Evolutionary conservation across 768 basidiomycete species (phyloP), one percentile per base, ranked within the genome.

Genomic region (Tricholoma bakamatsutake): DNA sequence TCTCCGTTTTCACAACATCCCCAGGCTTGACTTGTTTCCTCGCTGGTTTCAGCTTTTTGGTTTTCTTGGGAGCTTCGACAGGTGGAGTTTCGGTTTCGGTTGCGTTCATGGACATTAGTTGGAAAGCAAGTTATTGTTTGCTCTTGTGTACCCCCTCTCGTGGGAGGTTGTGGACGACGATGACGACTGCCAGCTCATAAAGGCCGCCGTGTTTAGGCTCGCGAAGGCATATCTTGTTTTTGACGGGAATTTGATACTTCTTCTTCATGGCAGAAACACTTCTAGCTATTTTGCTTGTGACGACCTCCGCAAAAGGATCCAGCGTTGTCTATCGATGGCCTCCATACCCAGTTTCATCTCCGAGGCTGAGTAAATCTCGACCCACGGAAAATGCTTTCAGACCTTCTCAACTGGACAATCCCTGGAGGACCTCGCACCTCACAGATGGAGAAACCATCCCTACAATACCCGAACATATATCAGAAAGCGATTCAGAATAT

Each of bases 21-120:
- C 93, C 94, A 1, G 89, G 75, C 62, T 90, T 88, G 11, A 98
- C 93, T 65, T 98, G 94, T 64, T 95, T 93, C 49, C 93, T 76
- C n/a, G 94, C 94, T 4, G 95, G 95, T 62, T 88, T 88, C 12
- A 91, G 76, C 66, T 91, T 93, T 69, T 88, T 92, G 15, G 66
- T 31, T 37, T 57, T 47, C 39, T 50, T 56, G 40, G 47, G 33
- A 39, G 57, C 60, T 24, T 52, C 31, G 46, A 57, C 56, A 18
- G 56, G 48, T 12, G 45, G 50, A 10, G 58, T 54, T 30, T 21
- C 51, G 11, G 57, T 59, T 55, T 68, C 65, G 50, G 61, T 63
- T 50, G 64, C 70, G 37, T 66, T 66, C 42, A 64, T 60, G 64
- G 57, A 67, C 74, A 75, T 76, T n/a, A 52, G 64, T 60, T 21